Percentiles rank a stretch among this genome's conserved stretches.
These are phyloP conservation scores for Phaffia australis DNA, from an alignment of 768 basidiomycete genomes.

Conservation along the genomic window DNA sequence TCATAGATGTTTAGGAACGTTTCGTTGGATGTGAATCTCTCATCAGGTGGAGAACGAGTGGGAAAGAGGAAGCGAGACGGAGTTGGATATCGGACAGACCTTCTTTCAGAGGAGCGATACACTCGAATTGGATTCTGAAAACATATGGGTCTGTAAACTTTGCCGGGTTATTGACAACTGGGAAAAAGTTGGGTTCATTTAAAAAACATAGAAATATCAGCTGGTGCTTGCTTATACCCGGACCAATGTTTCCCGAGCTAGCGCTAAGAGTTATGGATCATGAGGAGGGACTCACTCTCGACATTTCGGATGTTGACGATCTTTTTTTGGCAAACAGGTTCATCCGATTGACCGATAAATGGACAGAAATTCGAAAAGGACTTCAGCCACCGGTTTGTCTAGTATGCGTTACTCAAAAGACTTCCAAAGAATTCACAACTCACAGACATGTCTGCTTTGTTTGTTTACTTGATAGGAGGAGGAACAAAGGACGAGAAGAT, in stretches of 20 bases:
- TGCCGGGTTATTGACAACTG: constrained; percentile 37
- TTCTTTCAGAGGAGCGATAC: constrained; percentile 79
- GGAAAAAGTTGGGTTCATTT: constrained; percentile 38
- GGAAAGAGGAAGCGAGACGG: background rate
- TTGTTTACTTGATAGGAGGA: no score
- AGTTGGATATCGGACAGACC: constrained; percentile 44
- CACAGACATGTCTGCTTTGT: no score
- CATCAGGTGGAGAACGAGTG: background rate
- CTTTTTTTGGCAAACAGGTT: background rate
- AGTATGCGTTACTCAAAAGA: no score
- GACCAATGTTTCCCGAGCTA: no score
- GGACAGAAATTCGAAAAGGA: no score
- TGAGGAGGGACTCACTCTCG: constrained; percentile 26
- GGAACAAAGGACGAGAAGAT: no score
- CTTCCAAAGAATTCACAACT: no score
- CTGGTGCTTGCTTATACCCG: no score
- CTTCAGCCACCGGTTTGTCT: no score
- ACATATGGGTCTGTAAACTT: constrained; percentile 78
- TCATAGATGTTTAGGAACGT: no score
- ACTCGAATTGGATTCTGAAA: constrained; percentile 95
- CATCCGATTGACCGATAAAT: no score
- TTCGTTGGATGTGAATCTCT: no score
- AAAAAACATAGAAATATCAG: constrained; percentile 76
- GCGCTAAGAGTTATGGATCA: background rate
- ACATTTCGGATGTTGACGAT: constrained; percentile 42